A percentile compares a stretch with the other conserved stretches of the same genome.
Evolutionary conservation across 371 early-diverging fungal species (phyloP).

Genomic region (Mortierella sp.): DNA sequence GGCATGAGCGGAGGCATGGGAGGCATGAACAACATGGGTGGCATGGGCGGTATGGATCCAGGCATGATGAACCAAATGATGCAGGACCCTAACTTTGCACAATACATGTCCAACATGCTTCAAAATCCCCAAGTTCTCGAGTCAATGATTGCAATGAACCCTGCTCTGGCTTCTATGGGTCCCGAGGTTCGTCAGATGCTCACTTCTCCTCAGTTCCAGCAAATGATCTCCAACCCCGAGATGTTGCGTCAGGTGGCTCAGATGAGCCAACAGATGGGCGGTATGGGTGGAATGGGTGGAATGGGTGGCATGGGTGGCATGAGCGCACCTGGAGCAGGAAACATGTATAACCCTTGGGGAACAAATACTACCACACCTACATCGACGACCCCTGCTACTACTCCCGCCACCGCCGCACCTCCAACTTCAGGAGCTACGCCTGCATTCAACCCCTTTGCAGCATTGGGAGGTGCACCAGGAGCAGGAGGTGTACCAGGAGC

Average conservation of each 20-base stretch:
- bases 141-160: slow-evolving; percentile 84
- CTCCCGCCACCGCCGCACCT: slow-evolving; percentile 41
- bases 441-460: slow-evolving; percentile 78
- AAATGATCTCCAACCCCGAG: slow-evolving; percentile 90
- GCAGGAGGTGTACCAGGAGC: slow-evolving; percentile 47
- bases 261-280: slow-evolving; percentile 76
- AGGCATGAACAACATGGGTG: slow-evolving; percentile 65
- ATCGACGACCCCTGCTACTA: slow-evolving; percentile 26
- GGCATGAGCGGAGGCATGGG: slow-evolving; percentile 68
- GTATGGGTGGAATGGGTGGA: slow-evolving; percentile 54
- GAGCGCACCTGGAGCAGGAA: slow-evolving; percentile 29
- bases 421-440: slow-evolving; percentile 43
- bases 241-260: slow-evolving; percentile 82
- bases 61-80: slow-evolving; percentile 79
- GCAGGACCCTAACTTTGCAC: slow-evolving; percentile 87
- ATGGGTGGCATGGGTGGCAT: slow-evolving; percentile 53
- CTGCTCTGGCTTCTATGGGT: slow-evolving; percentile 83
- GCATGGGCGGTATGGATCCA: slow-evolving; percentile 71
- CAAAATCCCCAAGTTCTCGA: slow-evolving; percentile 90
- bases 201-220: slow-evolving; percentile 84
- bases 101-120: slow-evolving; percentile 81
- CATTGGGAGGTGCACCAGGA: slow-evolving; percentile 60
- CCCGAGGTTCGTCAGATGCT: slow-evolving; percentile 89
- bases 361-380: slow-evolving; percentile 30
- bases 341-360: slow-evolving; percentile 61